Evolutionary conservation across 73 alveolate species (phyloP).

Genomic region (Paramecium tetraurelia): DNA sequence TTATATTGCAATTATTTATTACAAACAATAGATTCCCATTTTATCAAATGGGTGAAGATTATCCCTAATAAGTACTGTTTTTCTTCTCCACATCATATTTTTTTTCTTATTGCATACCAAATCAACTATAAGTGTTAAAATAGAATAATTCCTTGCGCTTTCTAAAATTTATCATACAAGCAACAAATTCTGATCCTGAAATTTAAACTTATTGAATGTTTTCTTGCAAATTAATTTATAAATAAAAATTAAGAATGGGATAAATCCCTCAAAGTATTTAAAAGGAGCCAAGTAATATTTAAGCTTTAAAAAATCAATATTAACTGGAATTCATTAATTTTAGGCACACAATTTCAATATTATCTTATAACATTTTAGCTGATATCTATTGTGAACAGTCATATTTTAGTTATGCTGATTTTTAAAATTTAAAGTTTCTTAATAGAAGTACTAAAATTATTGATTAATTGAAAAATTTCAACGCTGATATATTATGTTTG

Average conservation of each 20-base stretch:
- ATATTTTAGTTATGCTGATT: slow-evolving; percentile 15
- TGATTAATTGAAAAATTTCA: background rate
- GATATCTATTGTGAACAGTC: slow-evolving; percentile 9
- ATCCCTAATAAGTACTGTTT: background rate
- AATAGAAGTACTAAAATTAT: slow-evolving; percentile 4
- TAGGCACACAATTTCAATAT: slow-evolving; percentile 34
- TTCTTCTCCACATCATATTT: background rate
- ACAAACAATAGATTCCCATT: background rate
- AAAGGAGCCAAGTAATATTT: background rate
- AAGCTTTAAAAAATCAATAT: background rate
- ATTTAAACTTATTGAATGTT: background rate
- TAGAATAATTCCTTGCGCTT: too few species aligned
- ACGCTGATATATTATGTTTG: slow-evolving; percentile 30
- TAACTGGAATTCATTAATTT: background rate
- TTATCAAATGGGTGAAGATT: background rate
- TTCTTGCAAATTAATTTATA: background rate
- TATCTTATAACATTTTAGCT: slow-evolving; percentile 53
- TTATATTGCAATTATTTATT: background rate
- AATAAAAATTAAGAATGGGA: background rate
- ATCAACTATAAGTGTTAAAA: background rate
- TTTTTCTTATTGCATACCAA: background rate
- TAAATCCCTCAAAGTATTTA: background rate
- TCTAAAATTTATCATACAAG: background rate
- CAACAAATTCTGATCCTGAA: background rate
- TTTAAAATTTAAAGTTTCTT: background rate